Percentiles rank a stretch among this genome's conserved stretches.
Evolutionary conservation across 306 rosid species (phyloP).

Genomic region (Vigna angularis): DNA sequence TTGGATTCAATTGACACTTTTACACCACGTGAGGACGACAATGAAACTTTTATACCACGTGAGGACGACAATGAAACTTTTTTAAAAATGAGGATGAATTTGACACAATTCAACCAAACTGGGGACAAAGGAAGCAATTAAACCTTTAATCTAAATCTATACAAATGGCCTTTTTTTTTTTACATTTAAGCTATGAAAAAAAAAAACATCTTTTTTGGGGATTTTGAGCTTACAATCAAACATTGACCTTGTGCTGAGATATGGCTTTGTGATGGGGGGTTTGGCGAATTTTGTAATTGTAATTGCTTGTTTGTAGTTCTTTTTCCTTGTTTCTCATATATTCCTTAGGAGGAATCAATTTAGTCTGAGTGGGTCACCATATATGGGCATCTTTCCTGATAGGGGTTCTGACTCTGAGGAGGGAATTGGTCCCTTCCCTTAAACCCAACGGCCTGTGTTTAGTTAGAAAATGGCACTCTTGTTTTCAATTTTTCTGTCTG

Average conservation of each 20-base stretch:
- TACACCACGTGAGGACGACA: too few species aligned
- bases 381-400: neutral
- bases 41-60: too few species aligned
- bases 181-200: neutral
- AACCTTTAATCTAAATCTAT: slow-evolving; percentile 25
- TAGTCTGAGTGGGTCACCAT: neutral
- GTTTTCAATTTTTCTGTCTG: neutral
- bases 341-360: neutral
- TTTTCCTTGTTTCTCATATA: neutral
- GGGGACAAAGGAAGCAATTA: too few species aligned
- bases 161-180: neutral
- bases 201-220: neutral
- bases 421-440: neutral
- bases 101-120: too few species aligned
- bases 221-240: neutral
- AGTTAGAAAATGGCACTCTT: neutral
- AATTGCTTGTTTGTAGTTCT: neutral
- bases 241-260: neutral
- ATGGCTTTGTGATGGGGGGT: neutral
- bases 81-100: too few species aligned
- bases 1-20: too few species aligned
- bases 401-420: neutral
- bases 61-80: too few species aligned
- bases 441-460: neutral
- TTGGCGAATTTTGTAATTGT: neutral